Evolutionary conservation across 306 rosid genomes (phyloP), one percentile per base, ranked within the genome.

Genomic region (Quercus glauca): DNA sequence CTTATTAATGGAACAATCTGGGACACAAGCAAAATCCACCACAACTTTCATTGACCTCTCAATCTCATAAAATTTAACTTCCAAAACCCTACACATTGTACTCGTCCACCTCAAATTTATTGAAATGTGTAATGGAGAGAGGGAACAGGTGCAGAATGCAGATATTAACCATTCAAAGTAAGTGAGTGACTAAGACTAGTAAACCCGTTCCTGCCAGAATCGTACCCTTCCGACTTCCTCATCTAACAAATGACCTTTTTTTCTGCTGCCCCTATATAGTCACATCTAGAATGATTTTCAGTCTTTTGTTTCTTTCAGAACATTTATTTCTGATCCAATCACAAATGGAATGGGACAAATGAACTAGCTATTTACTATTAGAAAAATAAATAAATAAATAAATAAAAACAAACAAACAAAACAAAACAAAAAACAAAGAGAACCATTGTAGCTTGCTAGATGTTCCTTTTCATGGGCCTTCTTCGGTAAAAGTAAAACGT

Each of bases 31-130:
- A 18, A 26, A 67, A 67, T 33, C 52, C 23, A 35, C 51, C 51
- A 67, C 72, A 67, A 3, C 4, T 49, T 12, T 49, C 53, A 49
- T 12, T 49, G 4, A 49, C 53, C 17, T 49, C 53, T 49, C 53
- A 12, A 12, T 49, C 17, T 49, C 53, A 49, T 49, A 31, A 3
- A 67, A 18, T 64, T 83, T 71, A 79, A 79, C 58, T 68, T 76
- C 76, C n/a, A 31, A 56, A 83, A 71, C 35, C 75, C 57, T 71
- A 73, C 84, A 69, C 84, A 88, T 2, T 41, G 3, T 41, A 41
- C 45, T 37, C 43, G 43, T 73, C 81, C 25, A 81, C 85, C 76
- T 76, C 4, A 49, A 49, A 49, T 49, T 13, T 51, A 41, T 55
- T 28, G 69, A 69, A 21, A 70, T 63, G 35, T 80, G 83, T 21